These are phyloP conservation scores for Acanthamoeba healyi DNA, from an alignment of 208 protist species.

Conservation along the genomic window DNA sequence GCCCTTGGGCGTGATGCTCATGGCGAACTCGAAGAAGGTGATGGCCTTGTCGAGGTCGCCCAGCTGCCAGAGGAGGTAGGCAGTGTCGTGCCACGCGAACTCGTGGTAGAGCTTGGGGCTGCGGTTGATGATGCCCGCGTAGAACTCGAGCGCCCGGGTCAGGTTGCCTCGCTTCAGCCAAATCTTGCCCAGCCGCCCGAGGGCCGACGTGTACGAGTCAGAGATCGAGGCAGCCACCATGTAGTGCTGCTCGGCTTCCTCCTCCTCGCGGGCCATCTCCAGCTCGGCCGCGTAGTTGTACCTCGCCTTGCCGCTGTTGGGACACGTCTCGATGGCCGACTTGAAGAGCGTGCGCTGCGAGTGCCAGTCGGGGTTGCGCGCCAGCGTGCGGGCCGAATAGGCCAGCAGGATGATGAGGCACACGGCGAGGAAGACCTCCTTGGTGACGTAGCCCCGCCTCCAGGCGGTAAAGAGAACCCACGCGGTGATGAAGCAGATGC, in stretches of 20 bases:
- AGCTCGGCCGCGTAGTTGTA: conserved; percentile 65
- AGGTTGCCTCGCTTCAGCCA: conserved; percentile 51
- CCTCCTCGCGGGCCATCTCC: conserved; percentile 25
- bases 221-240: not conserved
- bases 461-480: conserved; percentile 35
- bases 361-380: conserved; percentile 59
- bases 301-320: conserved; percentile 10
- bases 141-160: not conserved
- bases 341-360: conserved; percentile 37
- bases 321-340: conserved; percentile 3
- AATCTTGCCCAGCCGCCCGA: conserved; percentile 52
- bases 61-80: conserved; percentile 23
- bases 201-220: not conserved
- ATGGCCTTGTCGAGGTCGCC: not conserved
- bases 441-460: not conserved
- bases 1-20: not conserved
- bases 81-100: conserved; percentile 38
- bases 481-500: conserved; percentile 84
- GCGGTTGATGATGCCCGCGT: not conserved
- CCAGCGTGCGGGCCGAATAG: conserved; percentile 46
- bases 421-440: conserved; percentile 2
- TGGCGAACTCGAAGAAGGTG: conserved; percentile 7
- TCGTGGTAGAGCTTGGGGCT: conserved; percentile 41
- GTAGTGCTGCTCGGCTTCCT: not conserved
- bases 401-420: conserved; percentile 41